Conservation (phyloP, 2,329 filamentous ascomycete species). For the Monosporascus sp. region DNA sequence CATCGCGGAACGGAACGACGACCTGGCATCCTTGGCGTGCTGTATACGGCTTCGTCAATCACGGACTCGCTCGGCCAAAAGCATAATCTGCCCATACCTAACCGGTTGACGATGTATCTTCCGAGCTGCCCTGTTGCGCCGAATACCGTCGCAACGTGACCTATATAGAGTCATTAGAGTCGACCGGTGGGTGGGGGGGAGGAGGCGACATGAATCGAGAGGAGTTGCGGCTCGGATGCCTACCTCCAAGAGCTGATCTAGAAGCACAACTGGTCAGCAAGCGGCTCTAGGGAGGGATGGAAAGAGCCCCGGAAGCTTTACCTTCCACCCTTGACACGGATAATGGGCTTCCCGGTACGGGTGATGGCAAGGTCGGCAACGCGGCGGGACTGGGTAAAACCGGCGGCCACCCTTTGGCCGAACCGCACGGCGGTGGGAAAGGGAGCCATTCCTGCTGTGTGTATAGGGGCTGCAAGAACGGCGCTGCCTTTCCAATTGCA, state of each 20-base stretch:
- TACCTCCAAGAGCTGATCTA: constrained; percentile 85
- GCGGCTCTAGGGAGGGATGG: constrained; percentile 10
- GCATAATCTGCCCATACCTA: constrained; percentile 48
- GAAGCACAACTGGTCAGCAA: background rate
- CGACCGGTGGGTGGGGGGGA: background rate
- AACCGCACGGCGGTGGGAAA: constrained; percentile 53
- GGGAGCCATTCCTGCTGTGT: constrained; percentile 46
- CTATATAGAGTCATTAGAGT: constrained; percentile 40
- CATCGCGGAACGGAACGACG: constrained; percentile 88
- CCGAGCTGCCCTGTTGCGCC: constrained; percentile 94
- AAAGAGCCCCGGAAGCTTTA: constrained; percentile 37
- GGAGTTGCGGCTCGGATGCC: constrained; percentile 7
- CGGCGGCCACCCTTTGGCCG: constrained; percentile 41
- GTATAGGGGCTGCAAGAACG: constrained; percentile 26
- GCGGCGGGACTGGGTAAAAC: constrained; percentile 45
- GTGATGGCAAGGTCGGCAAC: constrained; percentile 87
- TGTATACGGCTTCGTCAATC: constrained; percentile 35
- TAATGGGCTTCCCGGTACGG: constrained; percentile 90
- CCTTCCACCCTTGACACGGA: constrained; percentile 86
- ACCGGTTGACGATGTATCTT: constrained; percentile 93
- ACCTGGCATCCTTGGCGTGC: constrained; percentile 93
- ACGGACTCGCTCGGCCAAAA: constrained; percentile 16
- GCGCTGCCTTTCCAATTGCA: constrained; percentile 23
- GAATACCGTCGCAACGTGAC: constrained; percentile 95
- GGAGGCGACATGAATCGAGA: background rate